These are phyloP conservation scores for Trametes maxima DNA, from an alignment of 768 basidiomycete species.

Conservation along the genomic window DNA sequence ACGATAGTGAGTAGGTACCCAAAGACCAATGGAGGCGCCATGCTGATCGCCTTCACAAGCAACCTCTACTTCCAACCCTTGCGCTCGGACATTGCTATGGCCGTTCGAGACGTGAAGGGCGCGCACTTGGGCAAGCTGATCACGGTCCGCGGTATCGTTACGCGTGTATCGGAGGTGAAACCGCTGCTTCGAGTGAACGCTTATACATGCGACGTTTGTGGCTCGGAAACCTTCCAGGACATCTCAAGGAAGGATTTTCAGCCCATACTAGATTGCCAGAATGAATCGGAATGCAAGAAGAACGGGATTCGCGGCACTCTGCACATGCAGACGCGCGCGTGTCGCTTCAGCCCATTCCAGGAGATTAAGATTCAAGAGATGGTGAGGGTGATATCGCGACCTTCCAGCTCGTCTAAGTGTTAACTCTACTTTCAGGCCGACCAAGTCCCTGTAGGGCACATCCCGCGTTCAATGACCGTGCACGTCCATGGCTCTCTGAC, in stretches of 20 bases:
- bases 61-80: conserved; percentile 94
- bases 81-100: conserved; percentile 71
- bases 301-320: conserved; percentile 88
- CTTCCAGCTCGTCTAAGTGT: conserved; percentile 11
- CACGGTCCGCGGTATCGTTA: conserved; percentile 96
- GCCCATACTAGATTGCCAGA: conserved; percentile 88
- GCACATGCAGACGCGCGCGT: conserved; percentile 98
- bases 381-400: conserved; percentile 48
- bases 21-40: background rate
- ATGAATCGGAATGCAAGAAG: conserved; percentile 80
- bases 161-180: conserved; percentile 98
- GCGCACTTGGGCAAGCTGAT: conserved; percentile 88
- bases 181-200: conserved; percentile 96
- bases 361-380: conserved; percentile 99
- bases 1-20: conserved; percentile 76
- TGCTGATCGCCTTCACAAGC: conserved; percentile 47
- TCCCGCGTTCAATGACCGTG: conserved; percentile 97
- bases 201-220: conserved; percentile 97
- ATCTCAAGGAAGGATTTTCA: conserved; percentile 90
- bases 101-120: conserved; percentile 91
- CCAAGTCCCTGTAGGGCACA: conserved; percentile 99
- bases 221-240: conserved; percentile 98
- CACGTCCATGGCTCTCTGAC: conserved; percentile 91
- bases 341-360: conserved; percentile 96
- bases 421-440: conserved; percentile 65